Evolutionary conservation across 805 yeast genomes (phyloP).

Genomic region (Starmerella davenportii): DNA sequence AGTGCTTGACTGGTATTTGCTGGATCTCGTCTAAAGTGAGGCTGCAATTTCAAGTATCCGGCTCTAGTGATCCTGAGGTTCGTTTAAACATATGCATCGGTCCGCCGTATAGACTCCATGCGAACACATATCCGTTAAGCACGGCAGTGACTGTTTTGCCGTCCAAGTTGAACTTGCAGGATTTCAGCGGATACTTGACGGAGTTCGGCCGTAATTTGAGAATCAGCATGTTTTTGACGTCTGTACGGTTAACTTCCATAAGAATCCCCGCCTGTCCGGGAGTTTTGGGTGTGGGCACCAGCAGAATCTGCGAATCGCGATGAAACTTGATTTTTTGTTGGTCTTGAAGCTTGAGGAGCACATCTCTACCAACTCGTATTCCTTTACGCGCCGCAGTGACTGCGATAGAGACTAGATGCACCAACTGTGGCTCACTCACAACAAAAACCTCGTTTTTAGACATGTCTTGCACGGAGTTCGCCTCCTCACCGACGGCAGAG

Average conservation of each 20-base stretch:
- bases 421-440: neutral
- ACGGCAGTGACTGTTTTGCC: conserved; percentile 7
- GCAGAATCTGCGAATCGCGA: conserved; percentile 5
- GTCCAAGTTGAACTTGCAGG: conserved; percentile 8
- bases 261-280: conserved; percentile 4
- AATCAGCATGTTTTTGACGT: neutral
- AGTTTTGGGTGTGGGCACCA: conserved; percentile 6
- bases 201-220: conserved; percentile 1
- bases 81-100: conserved; percentile 1
- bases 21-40: too few relatives aligned
- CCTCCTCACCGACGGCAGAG: neutral
- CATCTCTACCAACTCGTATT: conserved; percentile 3
- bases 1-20: too few relatives aligned
- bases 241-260: conserved; percentile 3
- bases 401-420: conserved; percentile 2
- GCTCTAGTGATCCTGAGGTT: neutral
- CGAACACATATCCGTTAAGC: neutral
- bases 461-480: neutral
- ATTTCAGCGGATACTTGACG: neutral
- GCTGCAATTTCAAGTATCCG: neutral
- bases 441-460: neutral
- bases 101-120: conserved; percentile 6
- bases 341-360: conserved; percentile 6
- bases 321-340: conserved; percentile 6
- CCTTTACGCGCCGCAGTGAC: conserved; percentile 2